These are phyloP conservation scores for Mayamaea pseudoterrestris DNA, from an alignment of 108 stramenopile genomes.

Conservation along the genomic window DNA sequence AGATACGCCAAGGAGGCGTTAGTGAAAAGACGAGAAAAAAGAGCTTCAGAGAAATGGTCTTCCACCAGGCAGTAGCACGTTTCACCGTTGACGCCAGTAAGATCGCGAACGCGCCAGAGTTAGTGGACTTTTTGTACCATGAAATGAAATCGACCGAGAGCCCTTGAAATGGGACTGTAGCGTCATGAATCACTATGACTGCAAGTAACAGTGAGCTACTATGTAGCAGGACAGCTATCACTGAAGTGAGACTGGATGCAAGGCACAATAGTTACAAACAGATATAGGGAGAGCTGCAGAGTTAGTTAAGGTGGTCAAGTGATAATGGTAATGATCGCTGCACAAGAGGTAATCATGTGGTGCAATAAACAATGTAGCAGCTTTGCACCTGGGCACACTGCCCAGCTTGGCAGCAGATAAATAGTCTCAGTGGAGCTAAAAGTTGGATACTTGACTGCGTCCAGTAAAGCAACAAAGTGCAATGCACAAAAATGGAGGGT, in stretches of 20 bases:
- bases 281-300: constrained; percentile 10
- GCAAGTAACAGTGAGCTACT: constrained; percentile 11
- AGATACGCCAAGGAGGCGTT: constrained; percentile 4
- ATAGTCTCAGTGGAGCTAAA: too few relatives aligned
- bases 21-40: not conserved
- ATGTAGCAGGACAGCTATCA: constrained; percentile 12
- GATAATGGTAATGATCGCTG: too few relatives aligned
- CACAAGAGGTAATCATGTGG: too few relatives aligned
- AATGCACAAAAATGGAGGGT: too few relatives aligned
- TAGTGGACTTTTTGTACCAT: not conserved
- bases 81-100: constrained; percentile 10
- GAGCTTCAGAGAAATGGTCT: constrained; percentile 10
- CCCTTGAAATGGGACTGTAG: constrained; percentile 4
- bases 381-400: too few relatives aligned
- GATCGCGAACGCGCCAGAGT: constrained; percentile 4
- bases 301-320: constrained; percentile 9
- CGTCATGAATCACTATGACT: not conserved
- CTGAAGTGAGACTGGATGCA: too few relatives aligned
- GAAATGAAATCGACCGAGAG: constrained; percentile 5
- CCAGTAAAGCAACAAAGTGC: too few relatives aligned
- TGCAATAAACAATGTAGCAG: too few relatives aligned
- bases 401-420: too few relatives aligned
- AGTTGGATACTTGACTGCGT: too few relatives aligned
- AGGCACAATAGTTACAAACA: constrained; percentile 8
- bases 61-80: constrained; percentile 10